These are phyloP conservation scores for Talaromyces sp. DNA, from an alignment of 2,329 filamentous ascomycete genomes.

Conservation along the genomic window DNA sequence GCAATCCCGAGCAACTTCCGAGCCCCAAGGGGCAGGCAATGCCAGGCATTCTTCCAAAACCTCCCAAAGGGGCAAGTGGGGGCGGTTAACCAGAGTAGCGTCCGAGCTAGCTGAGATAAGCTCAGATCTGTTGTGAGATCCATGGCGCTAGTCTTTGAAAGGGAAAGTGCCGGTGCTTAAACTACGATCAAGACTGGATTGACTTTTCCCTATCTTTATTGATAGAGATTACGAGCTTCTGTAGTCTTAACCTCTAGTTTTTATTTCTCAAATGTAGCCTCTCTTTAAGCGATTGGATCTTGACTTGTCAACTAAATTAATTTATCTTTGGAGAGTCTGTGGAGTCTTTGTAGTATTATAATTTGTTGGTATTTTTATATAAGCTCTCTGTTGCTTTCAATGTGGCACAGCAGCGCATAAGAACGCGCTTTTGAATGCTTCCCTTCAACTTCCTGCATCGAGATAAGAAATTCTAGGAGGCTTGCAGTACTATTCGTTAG, in stretches of 20 bases:
- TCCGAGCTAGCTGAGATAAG: no score
- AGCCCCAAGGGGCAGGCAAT: no score
- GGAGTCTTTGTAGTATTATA: constrained; percentile 28
- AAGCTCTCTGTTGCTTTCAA: constrained; percentile 40
- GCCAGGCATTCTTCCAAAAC: no score
- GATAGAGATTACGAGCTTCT: not conserved
- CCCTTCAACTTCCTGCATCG: constrained; percentile 16
- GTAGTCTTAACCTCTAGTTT: not conserved
- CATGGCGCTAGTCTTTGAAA: not conserved
- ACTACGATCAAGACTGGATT: not conserved
- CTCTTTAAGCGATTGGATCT: constrained; percentile 62
- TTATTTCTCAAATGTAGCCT: constrained; percentile 43
- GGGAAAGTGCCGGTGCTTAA: not conserved
- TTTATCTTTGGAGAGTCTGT: constrained; percentile 61
- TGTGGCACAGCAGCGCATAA: constrained; percentile 20
- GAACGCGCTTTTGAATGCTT: constrained; percentile 27
- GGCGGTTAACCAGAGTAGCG: no score
- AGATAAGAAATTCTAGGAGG: constrained; percentile 8
- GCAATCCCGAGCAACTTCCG: no score
- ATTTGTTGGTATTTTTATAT: constrained; percentile 20
- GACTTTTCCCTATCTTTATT: not conserved
- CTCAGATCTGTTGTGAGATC: not conserved
- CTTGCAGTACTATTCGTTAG: constrained; percentile 4
- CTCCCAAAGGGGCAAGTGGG: no score
- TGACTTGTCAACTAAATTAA: constrained; percentile 63